A percentile compares a stretch with the other conserved stretches of the same genome.
phyloP scores from a whole-genome alignment of 2,329 filamentous ascomycete species.

The Cladosporium sp. region DNA sequence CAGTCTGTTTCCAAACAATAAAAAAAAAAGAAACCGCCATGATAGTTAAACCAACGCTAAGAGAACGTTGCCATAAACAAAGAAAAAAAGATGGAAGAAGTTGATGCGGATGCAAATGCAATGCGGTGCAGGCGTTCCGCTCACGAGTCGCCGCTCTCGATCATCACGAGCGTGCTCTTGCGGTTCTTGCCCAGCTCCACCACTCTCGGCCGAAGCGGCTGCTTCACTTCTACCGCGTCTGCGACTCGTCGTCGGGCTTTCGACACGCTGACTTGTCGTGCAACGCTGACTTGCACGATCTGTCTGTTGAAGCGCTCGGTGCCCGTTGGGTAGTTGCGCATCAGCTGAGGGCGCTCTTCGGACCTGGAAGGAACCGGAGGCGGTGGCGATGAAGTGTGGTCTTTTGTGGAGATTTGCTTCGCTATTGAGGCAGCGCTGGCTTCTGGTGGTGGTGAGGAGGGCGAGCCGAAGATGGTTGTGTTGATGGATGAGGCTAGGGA shows the following conservation, averaged over 20 bases:
- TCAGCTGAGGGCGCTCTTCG: constrained; percentile 10
- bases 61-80: not conserved
- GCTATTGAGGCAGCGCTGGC: not conserved
- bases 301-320: constrained; percentile 13
- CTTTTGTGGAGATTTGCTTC: not conserved
- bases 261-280: constrained; percentile 18
- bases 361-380: constrained; percentile 7
- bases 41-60: not conserved
- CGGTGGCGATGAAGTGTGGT: not conserved
- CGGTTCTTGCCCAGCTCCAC: constrained; percentile 35
- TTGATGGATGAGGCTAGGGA: constrained; percentile 10
- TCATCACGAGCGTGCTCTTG: constrained; percentile 35
- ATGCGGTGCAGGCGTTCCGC: not conserved
- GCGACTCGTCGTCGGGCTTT: constrained; percentile 14
- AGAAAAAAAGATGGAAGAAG: not conserved
- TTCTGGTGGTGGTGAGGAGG: not conserved
- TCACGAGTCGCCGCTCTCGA: constrained; percentile 25
- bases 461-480: constrained; percentile 16
- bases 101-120: not conserved
- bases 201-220: constrained; percentile 33
- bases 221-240: constrained; percentile 26
- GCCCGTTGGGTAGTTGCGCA: constrained; percentile 20
- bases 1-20: not conserved
- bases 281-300: constrained; percentile 19
- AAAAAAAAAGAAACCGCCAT: not conserved